Conservation (phyloP, 2,329 filamentous ascomycete genomes). For the Rhinocladiella mackenziei region DNA sequence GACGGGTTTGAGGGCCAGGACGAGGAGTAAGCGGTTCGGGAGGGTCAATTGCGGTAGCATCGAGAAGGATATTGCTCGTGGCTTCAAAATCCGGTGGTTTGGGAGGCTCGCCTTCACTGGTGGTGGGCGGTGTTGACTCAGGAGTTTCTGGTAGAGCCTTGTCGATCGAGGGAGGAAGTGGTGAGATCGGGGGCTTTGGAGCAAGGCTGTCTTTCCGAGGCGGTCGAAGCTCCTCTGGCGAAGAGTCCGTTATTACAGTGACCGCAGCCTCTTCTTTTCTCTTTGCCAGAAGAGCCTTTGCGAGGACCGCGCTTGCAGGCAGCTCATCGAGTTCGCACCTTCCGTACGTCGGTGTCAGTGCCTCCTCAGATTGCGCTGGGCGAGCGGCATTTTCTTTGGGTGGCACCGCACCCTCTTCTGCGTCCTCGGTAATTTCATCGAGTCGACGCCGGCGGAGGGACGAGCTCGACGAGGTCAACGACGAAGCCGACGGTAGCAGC, state of each 20-base stretch:
- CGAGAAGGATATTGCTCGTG: constrained; percentile 19
- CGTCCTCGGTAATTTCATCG: constrained; percentile 91
- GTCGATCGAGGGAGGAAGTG: constrained; percentile 12
- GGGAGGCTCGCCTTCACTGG: constrained; percentile 18
- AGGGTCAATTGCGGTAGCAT: constrained; percentile 9
- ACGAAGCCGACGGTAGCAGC: constrained; percentile 80
- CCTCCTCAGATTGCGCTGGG: constrained; percentile 43
- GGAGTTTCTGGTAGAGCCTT: constrained; percentile 20
- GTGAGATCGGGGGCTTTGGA: constrained; percentile 1
- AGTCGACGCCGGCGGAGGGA: constrained; percentile 72
- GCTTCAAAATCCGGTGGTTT: constrained; percentile 19
- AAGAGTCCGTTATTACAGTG: constrained; percentile 1
- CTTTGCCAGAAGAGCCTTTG: constrained; percentile 29
- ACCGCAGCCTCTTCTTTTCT: constrained; percentile 23
- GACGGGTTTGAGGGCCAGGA: constrained; percentile 30
- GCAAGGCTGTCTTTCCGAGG: constrained; percentile 10
- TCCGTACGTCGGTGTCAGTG: constrained; percentile 24
- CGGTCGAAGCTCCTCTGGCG: constrained; percentile 3
- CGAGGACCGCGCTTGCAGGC: constrained; percentile 30
- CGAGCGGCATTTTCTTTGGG: constrained; percentile 53
- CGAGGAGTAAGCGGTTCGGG: constrained; percentile 10
- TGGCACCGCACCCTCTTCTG: constrained; percentile 33
- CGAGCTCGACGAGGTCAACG: constrained; percentile 77
- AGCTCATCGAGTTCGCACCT: constrained; percentile 28
- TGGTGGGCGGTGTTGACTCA: constrained; percentile 21